Evolutionary conservation across 768 basidiomycete genomes (phyloP).

Genomic region (Mrakia gelida): DNA sequence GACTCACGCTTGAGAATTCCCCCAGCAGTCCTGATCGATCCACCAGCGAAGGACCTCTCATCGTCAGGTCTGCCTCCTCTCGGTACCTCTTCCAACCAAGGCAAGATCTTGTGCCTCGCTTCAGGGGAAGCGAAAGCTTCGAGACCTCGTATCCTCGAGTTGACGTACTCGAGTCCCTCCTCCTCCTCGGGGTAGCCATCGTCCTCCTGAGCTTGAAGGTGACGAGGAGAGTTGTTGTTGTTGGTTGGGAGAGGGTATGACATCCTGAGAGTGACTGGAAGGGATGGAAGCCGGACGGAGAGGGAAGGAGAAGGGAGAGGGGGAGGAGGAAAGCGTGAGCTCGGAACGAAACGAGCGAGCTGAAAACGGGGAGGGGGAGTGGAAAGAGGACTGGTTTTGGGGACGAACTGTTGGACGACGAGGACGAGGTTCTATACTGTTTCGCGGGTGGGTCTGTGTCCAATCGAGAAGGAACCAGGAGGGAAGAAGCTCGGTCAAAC

Average conservation of each 20-base stretch:
- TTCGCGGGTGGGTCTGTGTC: background rate
- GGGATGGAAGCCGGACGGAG: no score
- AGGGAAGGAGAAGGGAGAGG: no score
- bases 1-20: constrained; percentile 1
- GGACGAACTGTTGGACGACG: background rate
- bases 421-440: background rate
- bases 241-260: background rate
- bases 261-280: background rate
- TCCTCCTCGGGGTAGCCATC: constrained; percentile 2
- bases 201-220: background rate
- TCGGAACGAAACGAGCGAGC: background rate
- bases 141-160: constrained; percentile 13
- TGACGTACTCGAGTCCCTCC: background rate
- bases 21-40: background rate
- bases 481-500: background rate
- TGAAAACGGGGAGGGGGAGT: background rate
- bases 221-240: background rate
- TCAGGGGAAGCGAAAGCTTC: background rate
- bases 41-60: constrained; percentile 1
- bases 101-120: constrained; percentile 10
- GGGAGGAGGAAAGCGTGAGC: background rate
- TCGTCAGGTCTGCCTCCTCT: background rate
- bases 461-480: background rate
- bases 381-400: background rate
- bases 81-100: constrained; percentile 15